These are phyloP conservation scores for Didymella keratinophila DNA, from an alignment of 2,329 filamentous ascomycete species.

Conservation along the genomic window DNA sequence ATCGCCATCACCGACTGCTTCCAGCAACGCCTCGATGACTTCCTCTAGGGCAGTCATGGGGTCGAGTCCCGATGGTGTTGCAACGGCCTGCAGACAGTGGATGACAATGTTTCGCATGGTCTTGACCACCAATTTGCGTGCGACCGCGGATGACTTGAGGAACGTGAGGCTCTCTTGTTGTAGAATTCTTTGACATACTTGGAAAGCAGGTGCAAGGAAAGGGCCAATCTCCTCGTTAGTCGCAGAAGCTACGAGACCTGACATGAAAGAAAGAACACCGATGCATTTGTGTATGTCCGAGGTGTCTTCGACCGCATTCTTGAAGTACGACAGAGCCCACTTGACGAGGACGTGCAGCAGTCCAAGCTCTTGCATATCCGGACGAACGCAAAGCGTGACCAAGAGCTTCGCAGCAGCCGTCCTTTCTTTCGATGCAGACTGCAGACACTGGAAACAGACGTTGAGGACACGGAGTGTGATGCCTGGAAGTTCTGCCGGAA, in stretches of 20 bases:
- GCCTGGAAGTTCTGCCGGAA: constrained; percentile 70
- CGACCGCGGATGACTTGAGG: constrained; percentile 76
- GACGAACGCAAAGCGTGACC: constrained; percentile 80
- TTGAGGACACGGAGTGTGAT: constrained; percentile 75
- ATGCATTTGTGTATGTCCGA: constrained; percentile 76
- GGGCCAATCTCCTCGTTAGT: constrained; percentile 77
- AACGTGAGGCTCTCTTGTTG: constrained; percentile 60
- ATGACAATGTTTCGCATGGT: constrained; percentile 78
- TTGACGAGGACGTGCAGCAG: constrained; percentile 72
- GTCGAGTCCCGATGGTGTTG: constrained; percentile 46
- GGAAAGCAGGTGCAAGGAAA: constrained; percentile 72
- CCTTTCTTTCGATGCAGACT: constrained; percentile 82
- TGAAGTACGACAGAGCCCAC: constrained; percentile 73
- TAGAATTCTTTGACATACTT: constrained; percentile 67
- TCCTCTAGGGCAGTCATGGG: constrained; percentile 67
- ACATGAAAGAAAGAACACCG: constrained; percentile 80
- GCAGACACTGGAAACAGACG: constrained; percentile 74
- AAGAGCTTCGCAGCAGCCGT: constrained; percentile 86
- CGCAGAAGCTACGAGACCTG: constrained; percentile 74
- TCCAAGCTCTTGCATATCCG: constrained; percentile 84
- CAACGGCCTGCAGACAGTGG: constrained; percentile 63
- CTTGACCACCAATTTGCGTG: constrained; percentile 84
- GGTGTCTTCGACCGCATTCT: constrained; percentile 52
- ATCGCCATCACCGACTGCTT: constrained; percentile 82
- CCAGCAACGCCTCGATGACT: constrained; percentile 81